Base-by-base conservation (phyloP, 305 asterid species). In the Fraxinus velutina region DNA sequence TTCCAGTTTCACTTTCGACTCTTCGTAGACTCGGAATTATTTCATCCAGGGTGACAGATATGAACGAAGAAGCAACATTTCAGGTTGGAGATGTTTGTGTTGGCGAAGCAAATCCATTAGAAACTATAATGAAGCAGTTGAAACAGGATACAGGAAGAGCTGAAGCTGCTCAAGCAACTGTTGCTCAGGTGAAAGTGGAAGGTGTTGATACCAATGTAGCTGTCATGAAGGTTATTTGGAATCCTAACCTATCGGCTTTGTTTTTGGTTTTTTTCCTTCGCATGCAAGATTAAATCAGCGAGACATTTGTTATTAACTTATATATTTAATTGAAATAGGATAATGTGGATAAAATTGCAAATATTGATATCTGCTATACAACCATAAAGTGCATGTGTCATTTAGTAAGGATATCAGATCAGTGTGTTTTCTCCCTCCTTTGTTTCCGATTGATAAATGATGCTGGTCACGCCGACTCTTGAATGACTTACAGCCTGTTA, bases 81-180 rank as follows among this genome's bases (percentile, higher is more conserved):
- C 82, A 83, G 44, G 89, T 85, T 47, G 96, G 94, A 78, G 91
- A 91, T 85, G 92, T 89, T 83, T 84, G 82, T 60, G 89, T 89
- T 75, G 98, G 98, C 44, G 94, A 92, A 88, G 77, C 84, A 22
- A 89, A 92, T 89, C 94, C 97, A 83, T 87, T 94, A 80, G 98
- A 94, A 87, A 84, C 90, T 80, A 88, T 87, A 57, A 93, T 93
- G 77, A 91, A 92, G 90, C 93, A 89, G 92, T 91, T 93, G 89
- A 86, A 88, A 87, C 89, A 70, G 88, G 89, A 94, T 87, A 89
- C 91, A 55, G 97, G 96, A 79, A 92, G 88, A 83, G 96, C 97
- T 83, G 96, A 91, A 87, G 98, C 97, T 79, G 98, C 98, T 76
- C 96, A 91, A 89, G 96, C 95, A 66, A 91, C 97, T 74, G 94